These are phyloP conservation scores for Lanmaoa pseudosensibilis DNA, from an alignment of 768 basidiomycete genomes.

Conservation along the genomic window DNA sequence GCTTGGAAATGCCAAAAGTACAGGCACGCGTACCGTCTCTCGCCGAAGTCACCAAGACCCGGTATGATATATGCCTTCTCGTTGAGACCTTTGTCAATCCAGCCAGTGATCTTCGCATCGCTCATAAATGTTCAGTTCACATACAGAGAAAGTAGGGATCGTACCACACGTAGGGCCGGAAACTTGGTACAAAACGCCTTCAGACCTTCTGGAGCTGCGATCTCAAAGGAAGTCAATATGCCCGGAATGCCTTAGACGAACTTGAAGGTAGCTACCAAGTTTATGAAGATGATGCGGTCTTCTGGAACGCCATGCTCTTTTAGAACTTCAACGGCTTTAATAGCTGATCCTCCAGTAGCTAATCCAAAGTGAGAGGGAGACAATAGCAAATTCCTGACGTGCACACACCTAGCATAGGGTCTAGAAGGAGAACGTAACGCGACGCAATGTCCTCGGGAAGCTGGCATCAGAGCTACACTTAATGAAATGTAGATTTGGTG, in stretches of 20 bases:
- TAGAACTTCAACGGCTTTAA: slow-evolving; percentile 95
- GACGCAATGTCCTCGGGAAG: slow-evolving; percentile 90
- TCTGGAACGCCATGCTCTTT: slow-evolving; percentile 91
- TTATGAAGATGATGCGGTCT: slow-evolving; percentile 93
- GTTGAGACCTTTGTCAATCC: slow-evolving; percentile 93
- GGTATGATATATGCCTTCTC: slow-evolving; percentile 90
- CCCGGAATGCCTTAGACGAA: not conserved
- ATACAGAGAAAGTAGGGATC: slow-evolving; percentile 27
- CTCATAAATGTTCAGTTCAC: not conserved
- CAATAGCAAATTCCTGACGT: not conserved
- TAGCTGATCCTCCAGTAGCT: slow-evolving; percentile 97
- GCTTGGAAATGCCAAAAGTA: not conserved
- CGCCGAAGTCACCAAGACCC: slow-evolving; percentile 97
- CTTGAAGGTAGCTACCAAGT: slow-evolving; percentile 58
- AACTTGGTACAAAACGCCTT: slow-evolving; percentile 73
- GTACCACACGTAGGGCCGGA: slow-evolving; percentile 74
- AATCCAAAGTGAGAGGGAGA: not conserved
- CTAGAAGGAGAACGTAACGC: slow-evolving; percentile 91
- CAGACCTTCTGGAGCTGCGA: slow-evolving; percentile 89
- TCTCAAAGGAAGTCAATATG: slow-evolving; percentile 43
- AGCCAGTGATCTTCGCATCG: slow-evolving; percentile 75
- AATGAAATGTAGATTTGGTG: not conserved
- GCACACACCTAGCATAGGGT: slow-evolving; percentile 90
- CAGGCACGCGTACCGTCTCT: slow-evolving; percentile 58
- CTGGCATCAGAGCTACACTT: slow-evolving; percentile 35